Evolutionary conservation across 495 filamentous ascomycete species (phyloP).

Genomic region (Pseudoneurospora amorphoporcata): DNA sequence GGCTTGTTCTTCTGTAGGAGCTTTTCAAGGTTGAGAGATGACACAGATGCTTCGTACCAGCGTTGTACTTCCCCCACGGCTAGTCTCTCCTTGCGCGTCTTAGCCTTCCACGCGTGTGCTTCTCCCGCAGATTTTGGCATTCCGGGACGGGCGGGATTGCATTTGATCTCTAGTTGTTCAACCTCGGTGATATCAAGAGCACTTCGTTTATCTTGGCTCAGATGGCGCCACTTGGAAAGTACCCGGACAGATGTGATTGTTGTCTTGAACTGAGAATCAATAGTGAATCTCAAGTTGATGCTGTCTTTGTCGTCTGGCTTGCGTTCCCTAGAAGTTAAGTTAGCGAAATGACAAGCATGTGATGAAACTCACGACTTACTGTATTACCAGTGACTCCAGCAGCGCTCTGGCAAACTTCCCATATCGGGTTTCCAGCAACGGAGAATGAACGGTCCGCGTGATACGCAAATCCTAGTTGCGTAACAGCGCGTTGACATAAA

Average conservation of each 20-base stretch:
- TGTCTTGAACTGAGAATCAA: conserved; percentile 5
- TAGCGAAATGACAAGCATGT: background rate
- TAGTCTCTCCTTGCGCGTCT: background rate
- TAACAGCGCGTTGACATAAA: conserved; percentile 32
- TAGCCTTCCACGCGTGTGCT: background rate
- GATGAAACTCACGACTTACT: conserved; percentile 18
- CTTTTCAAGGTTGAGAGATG: conserved; percentile 17
- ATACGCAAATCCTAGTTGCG: conserved; percentile 36
- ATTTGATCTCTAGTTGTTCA: conserved; percentile 20
- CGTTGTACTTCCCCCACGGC: conserved; percentile 8
- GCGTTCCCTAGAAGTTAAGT: background rate
- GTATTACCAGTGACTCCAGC: conserved; percentile 22
- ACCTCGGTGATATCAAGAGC: conserved; percentile 34
- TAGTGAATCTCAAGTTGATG: conserved; percentile 16
- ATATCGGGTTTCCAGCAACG: conserved; percentile 13
- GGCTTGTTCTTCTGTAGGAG: conserved; percentile 26
- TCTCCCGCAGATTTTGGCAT: background rate
- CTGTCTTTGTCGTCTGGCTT: conserved; percentile 1
- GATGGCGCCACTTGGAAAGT: conserved; percentile 17
- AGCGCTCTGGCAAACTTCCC: conserved; percentile 22
- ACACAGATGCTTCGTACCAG: conserved; percentile 36
- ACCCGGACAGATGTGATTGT: conserved; percentile 22
- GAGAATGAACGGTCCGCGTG: conserved; percentile 2
- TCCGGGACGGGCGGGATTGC: background rate
- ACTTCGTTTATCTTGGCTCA: conserved; percentile 8